Evolutionary conservation across 345 rosid species (phyloP).

Genomic region (Kernera saxatilis): DNA sequence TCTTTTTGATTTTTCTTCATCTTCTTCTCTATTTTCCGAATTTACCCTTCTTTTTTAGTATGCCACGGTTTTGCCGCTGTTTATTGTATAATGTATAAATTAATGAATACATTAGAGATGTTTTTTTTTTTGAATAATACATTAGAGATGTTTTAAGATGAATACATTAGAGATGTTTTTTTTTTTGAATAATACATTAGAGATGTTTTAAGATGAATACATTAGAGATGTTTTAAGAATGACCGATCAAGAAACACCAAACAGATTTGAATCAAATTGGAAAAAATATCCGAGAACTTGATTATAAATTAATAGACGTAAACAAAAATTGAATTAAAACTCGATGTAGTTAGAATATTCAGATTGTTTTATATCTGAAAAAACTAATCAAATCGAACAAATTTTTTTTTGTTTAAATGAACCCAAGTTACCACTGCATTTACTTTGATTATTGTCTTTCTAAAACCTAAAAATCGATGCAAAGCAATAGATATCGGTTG

Average conservation of each 20-base stretch:
- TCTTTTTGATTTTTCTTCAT: slow-evolving; percentile 4
- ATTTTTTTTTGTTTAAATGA: background rate
- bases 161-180: too few species aligned
- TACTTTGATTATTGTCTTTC: background rate
- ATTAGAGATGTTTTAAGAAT: background rate
- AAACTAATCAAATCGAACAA: background rate
- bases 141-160: background rate
- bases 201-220: background rate
- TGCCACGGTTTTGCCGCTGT: background rate
- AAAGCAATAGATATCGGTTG: too few species aligned
- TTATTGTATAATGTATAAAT: background rate
- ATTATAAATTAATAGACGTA: background rate
- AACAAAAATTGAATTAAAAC: background rate
- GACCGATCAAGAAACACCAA: background rate
- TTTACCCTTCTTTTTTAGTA: slow-evolving; percentile 3
- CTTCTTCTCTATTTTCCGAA: background rate
- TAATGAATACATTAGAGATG: background rate
- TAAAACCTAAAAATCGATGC: background rate
- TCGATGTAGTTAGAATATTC: background rate
- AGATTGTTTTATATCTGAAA: background rate
- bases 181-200: too few species aligned
- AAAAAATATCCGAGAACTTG: background rate
- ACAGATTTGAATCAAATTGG: background rate
- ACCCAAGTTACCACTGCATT: background rate
- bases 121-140: too few species aligned